phyloP scores from a whole-genome alignment of 495 filamentous ascomycete species.

The Wilcoxina mikolae region DNA sequence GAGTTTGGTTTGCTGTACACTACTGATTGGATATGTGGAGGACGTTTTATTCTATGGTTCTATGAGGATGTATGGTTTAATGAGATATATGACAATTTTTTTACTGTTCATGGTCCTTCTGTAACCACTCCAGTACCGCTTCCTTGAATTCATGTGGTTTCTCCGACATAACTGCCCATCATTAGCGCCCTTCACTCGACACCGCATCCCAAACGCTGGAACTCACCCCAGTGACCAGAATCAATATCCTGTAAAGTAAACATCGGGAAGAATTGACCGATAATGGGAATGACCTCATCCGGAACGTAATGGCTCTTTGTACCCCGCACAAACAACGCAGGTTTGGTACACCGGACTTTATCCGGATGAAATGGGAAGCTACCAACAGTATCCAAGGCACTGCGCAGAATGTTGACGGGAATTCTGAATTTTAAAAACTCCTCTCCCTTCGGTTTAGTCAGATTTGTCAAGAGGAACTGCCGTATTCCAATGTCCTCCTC shows the following conservation, averaged over 20 bases:
- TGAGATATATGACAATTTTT: not conserved
- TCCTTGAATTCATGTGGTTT: constrained; percentile 72
- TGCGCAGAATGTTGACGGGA: constrained; percentile 43
- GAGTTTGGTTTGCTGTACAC: constrained; percentile 1
- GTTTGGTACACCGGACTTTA: constrained; percentile 50
- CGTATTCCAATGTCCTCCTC: constrained; percentile 65
- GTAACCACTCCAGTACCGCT: constrained; percentile 38
- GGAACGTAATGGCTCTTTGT: constrained; percentile 72
- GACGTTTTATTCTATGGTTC: not conserved
- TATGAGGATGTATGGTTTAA: not conserved
- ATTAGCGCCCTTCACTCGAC: not conserved
- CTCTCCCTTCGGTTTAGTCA: constrained; percentile 38
- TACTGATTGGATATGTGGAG: not conserved
- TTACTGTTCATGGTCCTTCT: not conserved
- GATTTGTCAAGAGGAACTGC: constrained; percentile 87
- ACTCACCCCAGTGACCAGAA: constrained; percentile 62
- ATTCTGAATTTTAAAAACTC: constrained; percentile 42
- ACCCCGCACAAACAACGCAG: constrained; percentile 69
- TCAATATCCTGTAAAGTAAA: constrained; percentile 72
- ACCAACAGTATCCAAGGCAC: constrained; percentile 50
- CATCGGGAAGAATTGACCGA: constrained; percentile 78
- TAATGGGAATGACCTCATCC: constrained; percentile 72
- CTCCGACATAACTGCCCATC: constrained; percentile 57
- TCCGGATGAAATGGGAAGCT: constrained; percentile 71
- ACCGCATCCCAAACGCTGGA: not conserved